These are phyloP conservation scores for Talaromyces sp. DNA, from an alignment of 2,329 filamentous ascomycete genomes.

Conservation along the genomic window DNA sequence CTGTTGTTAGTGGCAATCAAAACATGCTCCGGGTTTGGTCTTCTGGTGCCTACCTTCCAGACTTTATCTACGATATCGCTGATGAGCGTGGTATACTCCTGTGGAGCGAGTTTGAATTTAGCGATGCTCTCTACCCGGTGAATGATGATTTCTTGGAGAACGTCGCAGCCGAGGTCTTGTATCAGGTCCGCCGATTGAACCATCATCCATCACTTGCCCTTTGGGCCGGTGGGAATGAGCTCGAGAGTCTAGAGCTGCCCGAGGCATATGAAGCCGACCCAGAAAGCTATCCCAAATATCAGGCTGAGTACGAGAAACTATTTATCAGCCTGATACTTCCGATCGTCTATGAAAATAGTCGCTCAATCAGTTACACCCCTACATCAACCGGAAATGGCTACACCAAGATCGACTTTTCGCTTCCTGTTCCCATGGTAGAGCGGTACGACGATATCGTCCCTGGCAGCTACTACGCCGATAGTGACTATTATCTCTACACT, in stretches of 20 bases:
- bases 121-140: constrained; percentile 57
- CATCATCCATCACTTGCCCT: constrained; percentile 55
- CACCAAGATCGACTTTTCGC: constrained; percentile 50
- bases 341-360: constrained; percentile 54
- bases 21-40: constrained; percentile 63
- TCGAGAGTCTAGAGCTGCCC: constrained; percentile 53
- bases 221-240: constrained; percentile 57
- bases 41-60: constrained; percentile 56
- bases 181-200: constrained; percentile 58
- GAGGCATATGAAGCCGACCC: constrained; percentile 42
- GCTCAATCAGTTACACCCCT: constrained; percentile 58
- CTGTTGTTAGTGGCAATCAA: constrained; percentile 55
- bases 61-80: constrained; percentile 60
- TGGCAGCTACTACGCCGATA: constrained; percentile 56
- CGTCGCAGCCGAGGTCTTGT: constrained; percentile 52
- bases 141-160: constrained; percentile 53
- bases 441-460: constrained; percentile 52
- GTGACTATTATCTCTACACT: constrained; percentile 59
- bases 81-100: constrained; percentile 58
- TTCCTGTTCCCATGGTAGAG: constrained; percentile 50
- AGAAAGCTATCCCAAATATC: constrained; percentile 38
- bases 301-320: constrained; percentile 54
- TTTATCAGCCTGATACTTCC: constrained; percentile 54
- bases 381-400: constrained; percentile 59
- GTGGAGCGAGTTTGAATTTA: constrained; percentile 62